Base-by-base conservation (phyloP, 78 protist genomes). In the Reticulomyxa filosa region DNA sequence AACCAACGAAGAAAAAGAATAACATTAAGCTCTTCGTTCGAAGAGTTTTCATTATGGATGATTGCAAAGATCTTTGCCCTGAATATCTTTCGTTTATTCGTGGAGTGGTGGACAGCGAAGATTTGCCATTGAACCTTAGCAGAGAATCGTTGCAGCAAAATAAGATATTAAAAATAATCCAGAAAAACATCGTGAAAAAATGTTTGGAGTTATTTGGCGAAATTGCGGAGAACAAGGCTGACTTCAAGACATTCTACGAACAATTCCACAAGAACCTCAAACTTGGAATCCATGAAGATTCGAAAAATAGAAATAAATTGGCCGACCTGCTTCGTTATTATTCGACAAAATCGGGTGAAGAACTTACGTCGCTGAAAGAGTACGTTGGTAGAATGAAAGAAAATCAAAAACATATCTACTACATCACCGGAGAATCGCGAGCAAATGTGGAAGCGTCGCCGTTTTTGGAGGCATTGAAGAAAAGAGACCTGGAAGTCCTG, bases 71-170 rank as follows among this genome's bases (percentile, higher is more conserved):
- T 13, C 67, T 97, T 51, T 75, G 89, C 72, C 99, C 99, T 62
- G 97, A 93, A 74, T 97, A 81, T 79, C 81, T 97, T 27, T 46
- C 63, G 78, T 97, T 97, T 70, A 70, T 94, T 79, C 67, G 79
- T 76, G 99, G 99, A 23, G 79, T 97, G 65, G 98, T 97, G 56
- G 99, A 97, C 79, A 80, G 89, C 29, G 98, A 94, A 79, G 99
- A 97, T 67, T 82, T 97, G 13, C 98, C 99, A 42, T 82, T 97
- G 61, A 94, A 93, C 94, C 90, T 97, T 38, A 90, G 98, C 22
- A 95, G 99, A 62, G 99, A 97, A 85, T 88, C 75, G 59, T 91
- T 97, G 64, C 99, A 97, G 84, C 96, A 90, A 78, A 80, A 80
- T 87, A 85, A 85, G 85, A 86, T 91, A 73, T 83, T 97, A 63